Evolutionary conservation across 2,329 filamentous ascomycete species (phyloP).

Genomic region (Colletotrichum magnum): DNA sequence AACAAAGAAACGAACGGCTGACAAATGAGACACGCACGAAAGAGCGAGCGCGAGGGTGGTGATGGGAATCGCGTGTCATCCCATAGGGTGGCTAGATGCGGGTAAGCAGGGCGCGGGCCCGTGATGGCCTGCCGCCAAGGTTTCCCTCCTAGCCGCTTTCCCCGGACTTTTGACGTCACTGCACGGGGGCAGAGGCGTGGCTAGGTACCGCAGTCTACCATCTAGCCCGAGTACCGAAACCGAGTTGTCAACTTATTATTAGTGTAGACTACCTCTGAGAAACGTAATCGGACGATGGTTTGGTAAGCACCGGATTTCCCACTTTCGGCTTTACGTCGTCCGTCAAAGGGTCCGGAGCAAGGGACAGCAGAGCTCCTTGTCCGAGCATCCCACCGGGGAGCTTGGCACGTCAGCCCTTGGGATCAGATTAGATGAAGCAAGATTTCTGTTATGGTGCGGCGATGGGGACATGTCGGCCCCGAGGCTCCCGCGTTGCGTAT

Average conservation of each 20-base stretch:
- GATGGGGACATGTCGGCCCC: not conserved
- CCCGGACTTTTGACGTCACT: slow-evolving; percentile 34
- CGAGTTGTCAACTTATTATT: not conserved
- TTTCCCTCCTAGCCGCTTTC: slow-evolving; percentile 17
- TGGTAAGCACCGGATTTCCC: not conserved
- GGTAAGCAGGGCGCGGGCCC: slow-evolving; percentile 6
- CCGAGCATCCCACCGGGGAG: not conserved
- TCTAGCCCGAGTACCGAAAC: not conserved
- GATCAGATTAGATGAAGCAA: not conserved
- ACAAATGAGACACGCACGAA: slow-evolving; percentile 22
- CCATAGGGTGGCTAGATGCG: slow-evolving; percentile 21
- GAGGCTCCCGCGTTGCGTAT: not conserved
- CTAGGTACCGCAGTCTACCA: not conserved
- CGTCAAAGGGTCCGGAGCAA: not conserved
- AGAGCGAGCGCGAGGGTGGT: slow-evolving; percentile 9
- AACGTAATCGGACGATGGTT: not conserved
- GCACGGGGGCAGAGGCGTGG: not conserved
- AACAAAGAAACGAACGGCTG: not conserved
- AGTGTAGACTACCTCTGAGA: not conserved
- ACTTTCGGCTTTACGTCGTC: not conserved
- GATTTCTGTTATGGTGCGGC: not conserved
- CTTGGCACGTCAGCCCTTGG: not conserved
- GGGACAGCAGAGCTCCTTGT: not conserved
- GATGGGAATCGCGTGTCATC: slow-evolving; percentile 16
- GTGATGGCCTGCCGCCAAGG: slow-evolving; percentile 22